phyloP scores from a whole-genome alignment of 129 eudicot species.

The Lactuca saligna region DNA sequence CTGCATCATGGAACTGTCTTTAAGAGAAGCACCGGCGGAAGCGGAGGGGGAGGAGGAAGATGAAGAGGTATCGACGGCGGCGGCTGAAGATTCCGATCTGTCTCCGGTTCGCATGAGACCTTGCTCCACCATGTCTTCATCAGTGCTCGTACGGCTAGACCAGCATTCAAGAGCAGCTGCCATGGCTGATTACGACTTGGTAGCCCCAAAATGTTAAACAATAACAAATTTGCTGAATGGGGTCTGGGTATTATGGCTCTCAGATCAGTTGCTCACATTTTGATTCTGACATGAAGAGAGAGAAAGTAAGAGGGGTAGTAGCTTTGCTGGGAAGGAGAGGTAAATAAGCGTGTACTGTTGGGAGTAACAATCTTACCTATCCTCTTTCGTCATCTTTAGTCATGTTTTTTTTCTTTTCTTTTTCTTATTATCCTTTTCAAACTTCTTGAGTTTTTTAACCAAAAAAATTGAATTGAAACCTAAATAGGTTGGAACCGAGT shows the following conservation, averaged over 20 bases:
- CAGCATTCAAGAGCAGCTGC: slow-evolving; percentile 97
- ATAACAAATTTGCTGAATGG: background rate
- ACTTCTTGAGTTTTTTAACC: no score
- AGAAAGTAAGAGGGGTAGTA: slow-evolving; percentile 20
- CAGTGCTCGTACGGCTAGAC: slow-evolving; percentile 91
- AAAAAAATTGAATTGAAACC: no score
- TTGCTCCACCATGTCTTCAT: slow-evolving; percentile 92
- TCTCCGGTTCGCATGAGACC: slow-evolving; percentile 82
- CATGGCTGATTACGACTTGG: slow-evolving; percentile 38
- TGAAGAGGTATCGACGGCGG: slow-evolving; percentile 38
- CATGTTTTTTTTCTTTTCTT: background rate
- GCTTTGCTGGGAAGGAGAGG: slow-evolving; percentile 28
- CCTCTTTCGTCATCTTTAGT: background rate
- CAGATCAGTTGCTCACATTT: slow-evolving; percentile 19
- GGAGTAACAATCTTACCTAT: background rate
- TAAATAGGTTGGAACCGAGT: no score
- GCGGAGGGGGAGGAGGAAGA: slow-evolving; percentile 37
- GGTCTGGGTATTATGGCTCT: background rate
- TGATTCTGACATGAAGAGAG: slow-evolving; percentile 31
- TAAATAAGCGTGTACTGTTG: slow-evolving; percentile 12
- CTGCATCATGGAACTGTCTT: slow-evolving; percentile 64
- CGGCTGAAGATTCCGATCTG: slow-evolving; percentile 72
- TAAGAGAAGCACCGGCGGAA: slow-evolving; percentile 26
- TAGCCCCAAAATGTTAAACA: background rate
- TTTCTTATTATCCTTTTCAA: no score